Evolutionary conservation across 306 rosid species (phyloP).

Genomic region (Castanospermum australe): DNA sequence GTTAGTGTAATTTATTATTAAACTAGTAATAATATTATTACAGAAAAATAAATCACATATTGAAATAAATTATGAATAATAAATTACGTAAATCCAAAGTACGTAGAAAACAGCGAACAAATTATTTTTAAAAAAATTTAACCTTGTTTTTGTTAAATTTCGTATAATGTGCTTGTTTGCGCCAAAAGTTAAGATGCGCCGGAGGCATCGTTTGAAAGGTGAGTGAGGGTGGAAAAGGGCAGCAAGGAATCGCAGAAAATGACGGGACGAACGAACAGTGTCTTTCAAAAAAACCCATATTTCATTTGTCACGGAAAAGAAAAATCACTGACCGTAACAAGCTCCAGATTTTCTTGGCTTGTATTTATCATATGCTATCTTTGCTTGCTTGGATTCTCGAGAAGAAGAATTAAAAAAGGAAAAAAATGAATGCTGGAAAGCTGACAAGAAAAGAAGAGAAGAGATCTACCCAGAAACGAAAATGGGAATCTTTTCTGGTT

Average conservation of each 20-base stretch:
- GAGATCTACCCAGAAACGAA: not conserved
- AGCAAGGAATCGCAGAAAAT: conserved; percentile 43
- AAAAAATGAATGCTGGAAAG: conserved; percentile 39
- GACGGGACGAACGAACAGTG: conserved; percentile 42
- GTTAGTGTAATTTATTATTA: no score
- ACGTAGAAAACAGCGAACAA: no score
- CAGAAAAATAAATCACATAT: no score
- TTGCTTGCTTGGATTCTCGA: conserved; percentile 43
- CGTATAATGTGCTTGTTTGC: not conserved
- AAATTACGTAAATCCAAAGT: no score
- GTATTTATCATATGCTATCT: conserved; percentile 33
- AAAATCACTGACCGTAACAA: conserved; percentile 16
- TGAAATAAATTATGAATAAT: no score
- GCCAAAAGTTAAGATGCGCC: conserved; percentile 16
- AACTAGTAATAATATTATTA: no score
- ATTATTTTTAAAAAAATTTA: no score
- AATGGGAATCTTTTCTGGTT: conserved; percentile 27
- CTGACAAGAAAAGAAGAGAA: not conserved
- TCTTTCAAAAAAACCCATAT: conserved; percentile 28
- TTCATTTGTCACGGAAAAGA: conserved; percentile 19
- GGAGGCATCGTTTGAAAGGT: conserved; percentile 22
- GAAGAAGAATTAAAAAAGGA: not conserved
- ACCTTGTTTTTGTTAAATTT: no score
- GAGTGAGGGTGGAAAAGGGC: not conserved
- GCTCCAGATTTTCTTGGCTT: conserved; percentile 39